Evolutionary conservation across 1,139 yeast genomes (phyloP).

Genomic region (Geotrichum restrictum): DNA sequence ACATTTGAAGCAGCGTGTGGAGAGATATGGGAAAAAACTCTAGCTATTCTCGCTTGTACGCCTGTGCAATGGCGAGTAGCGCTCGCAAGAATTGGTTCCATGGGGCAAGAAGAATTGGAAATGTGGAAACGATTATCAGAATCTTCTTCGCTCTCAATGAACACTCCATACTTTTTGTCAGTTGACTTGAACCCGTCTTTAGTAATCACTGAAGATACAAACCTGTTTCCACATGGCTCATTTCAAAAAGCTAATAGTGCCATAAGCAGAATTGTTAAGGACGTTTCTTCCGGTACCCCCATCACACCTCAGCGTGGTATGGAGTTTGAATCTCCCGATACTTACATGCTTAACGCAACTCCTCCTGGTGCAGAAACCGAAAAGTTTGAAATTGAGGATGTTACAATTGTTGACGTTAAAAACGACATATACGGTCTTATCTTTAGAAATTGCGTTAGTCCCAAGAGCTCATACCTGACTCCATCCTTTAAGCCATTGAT

Average conservation of each 20-base stretch:
- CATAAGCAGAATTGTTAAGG: conserved; percentile 8
- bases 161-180: conserved; percentile 65
- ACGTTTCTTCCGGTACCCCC: conserved; percentile 24
- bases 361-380: conserved; percentile 33
- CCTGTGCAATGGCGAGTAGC: conserved; percentile 38
- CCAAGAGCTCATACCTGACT: conserved; percentile 17
- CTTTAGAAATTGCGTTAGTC: conserved; percentile 35
- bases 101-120: conserved; percentile 37
- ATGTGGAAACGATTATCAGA: conserved; percentile 32
- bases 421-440: conserved; percentile 61
- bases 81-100: conserved; percentile 37
- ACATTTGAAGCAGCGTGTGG: conserved; percentile 53
- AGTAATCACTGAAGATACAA: conserved; percentile 41
- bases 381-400: conserved; percentile 26
- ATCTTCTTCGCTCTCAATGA: conserved; percentile 46
- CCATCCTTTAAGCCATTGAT: conserved; percentile 24
- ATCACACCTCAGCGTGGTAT: conserved; percentile 37
- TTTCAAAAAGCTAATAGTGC: conserved; percentile 15
- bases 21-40: conserved; percentile 56
- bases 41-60: conserved; percentile 36
- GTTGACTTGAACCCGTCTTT: conserved; percentile 62
- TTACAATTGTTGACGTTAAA: conserved; percentile 33
- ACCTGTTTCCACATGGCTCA: conserved; percentile 33
- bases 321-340: conserved; percentile 41
- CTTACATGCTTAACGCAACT: conserved; percentile 39